Evolutionary conservation across 805 yeast species (phyloP).

Genomic region (Wickerhamiella lipophila): DNA sequence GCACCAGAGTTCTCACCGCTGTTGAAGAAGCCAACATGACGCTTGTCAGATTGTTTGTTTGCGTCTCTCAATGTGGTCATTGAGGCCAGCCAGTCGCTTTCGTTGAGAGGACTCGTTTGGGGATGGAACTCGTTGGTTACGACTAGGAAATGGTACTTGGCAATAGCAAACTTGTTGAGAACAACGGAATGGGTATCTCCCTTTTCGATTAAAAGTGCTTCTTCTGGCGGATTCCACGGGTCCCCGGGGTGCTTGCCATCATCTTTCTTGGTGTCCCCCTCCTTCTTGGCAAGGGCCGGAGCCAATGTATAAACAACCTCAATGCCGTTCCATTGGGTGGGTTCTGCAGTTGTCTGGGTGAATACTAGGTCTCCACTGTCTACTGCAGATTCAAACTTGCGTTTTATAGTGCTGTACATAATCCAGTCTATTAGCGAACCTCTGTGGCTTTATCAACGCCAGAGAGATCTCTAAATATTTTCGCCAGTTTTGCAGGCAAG

Average conservation of each 20-base stretch:
- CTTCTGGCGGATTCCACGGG: slow-evolving; percentile 76
- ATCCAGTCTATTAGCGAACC: neutral
- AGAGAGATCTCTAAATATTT: slow-evolving; percentile 41
- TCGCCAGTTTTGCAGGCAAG: slow-evolving; percentile 57
- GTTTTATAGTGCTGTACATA: slow-evolving; percentile 19
- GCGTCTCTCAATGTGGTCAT: slow-evolving; percentile 42
- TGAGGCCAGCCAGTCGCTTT: slow-evolving; percentile 52
- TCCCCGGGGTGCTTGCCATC: slow-evolving; percentile 23
- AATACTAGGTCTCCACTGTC: slow-evolving; percentile 37
- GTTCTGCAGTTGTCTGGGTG: slow-evolving; percentile 34
- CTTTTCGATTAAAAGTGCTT: slow-evolving; percentile 49
- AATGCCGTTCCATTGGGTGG: slow-evolving; percentile 27
- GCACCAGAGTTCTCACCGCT: slow-evolving; percentile 85
- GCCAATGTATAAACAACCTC: slow-evolving; percentile 28
- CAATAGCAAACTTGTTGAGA: slow-evolving; percentile 77
- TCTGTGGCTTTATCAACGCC: slow-evolving; percentile 47
- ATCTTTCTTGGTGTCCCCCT: slow-evolving; percentile 15
- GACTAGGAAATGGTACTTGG: slow-evolving; percentile 63
- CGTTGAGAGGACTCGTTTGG: slow-evolving; percentile 60
- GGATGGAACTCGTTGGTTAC: slow-evolving; percentile 63
- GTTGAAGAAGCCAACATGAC: slow-evolving; percentile 75
- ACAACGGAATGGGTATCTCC: slow-evolving; percentile 47
- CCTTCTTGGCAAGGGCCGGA: slow-evolving; percentile 29
- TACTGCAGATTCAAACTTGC: slow-evolving; percentile 37
- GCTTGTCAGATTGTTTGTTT: slow-evolving; percentile 33